phyloP scores from a whole-genome alignment of 2,329 filamentous ascomycete species.

The Biscogniauxia marginata region DNA sequence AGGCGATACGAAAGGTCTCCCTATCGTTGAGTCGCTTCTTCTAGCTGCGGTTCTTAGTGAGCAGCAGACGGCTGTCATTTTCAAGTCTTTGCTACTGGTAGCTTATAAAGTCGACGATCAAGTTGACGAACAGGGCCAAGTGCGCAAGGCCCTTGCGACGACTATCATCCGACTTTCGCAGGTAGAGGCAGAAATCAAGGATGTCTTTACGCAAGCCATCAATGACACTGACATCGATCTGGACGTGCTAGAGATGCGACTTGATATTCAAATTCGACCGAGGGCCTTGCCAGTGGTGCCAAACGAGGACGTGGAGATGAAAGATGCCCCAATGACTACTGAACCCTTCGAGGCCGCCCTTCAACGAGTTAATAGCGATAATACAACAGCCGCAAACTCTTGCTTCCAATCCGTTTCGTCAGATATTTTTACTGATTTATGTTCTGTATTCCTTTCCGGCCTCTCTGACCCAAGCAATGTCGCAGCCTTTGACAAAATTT shows the following conservation, averaged over 20 bases:
- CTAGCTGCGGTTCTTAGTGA: conserved; percentile 59
- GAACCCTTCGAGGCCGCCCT: conserved; percentile 29
- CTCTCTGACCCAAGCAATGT: conserved; percentile 35
- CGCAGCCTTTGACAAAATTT: conserved; percentile 51
- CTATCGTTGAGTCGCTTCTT: conserved; percentile 61
- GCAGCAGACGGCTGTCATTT: conserved; percentile 61
- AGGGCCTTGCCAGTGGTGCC: conserved; percentile 48
- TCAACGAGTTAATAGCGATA: conserved; percentile 27
- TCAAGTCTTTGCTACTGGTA: conserved; percentile 63
- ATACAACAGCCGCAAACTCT: conserved; percentile 39
- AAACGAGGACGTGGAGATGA: conserved; percentile 53
- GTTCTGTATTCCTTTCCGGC: conserved; percentile 52
- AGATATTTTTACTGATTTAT: conserved; percentile 57
- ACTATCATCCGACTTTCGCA: conserved; percentile 66
- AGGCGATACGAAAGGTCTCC: conserved; percentile 55
- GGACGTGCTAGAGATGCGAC: conserved; percentile 69
- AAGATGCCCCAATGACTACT: conserved; percentile 22
- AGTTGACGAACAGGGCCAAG: conserved; percentile 52
- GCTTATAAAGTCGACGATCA: conserved; percentile 57
- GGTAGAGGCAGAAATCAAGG: conserved; percentile 54
- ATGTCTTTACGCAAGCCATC: conserved; percentile 66
- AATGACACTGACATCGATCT: conserved; percentile 69
- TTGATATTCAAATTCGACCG: conserved; percentile 68
- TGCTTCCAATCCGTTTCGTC: conserved; percentile 53
- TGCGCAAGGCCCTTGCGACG: conserved; percentile 64